Evolutionary conservation across 148 eudicot genomes (phyloP), one percentile per base, ranked within the genome.

Genomic region (Fallopia convolvulus): DNA sequence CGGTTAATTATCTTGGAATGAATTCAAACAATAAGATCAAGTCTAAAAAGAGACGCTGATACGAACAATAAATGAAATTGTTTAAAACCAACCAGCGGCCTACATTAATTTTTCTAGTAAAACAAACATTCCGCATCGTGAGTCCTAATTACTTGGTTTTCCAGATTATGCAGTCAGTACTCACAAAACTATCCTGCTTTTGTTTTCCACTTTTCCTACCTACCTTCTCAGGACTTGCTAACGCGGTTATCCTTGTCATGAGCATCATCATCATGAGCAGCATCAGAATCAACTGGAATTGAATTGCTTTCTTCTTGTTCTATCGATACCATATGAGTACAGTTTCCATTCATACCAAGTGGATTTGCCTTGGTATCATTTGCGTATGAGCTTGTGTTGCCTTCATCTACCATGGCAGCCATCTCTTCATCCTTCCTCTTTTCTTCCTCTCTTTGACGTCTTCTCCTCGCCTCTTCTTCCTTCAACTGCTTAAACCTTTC

Each of bases 401-500:
- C 76, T 61, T 73, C 83, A 40, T 56, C 85, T 26, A 80, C 81
- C 42, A 21, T 77, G 71, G 71, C 80, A 18, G 81, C 77, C 52
- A 79, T 84, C 77, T 77, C 87, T 63, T 82, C 86, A 60, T 81
- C 82, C 82, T 79, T 87, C 79, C 76, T 81, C 81, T 78, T 82
- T 77, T 82, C 90, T 83, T 83, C 97, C 85, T 90, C 91, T 36
- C 65, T 84, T 80, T 86, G 87, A 50, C 74, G 87, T 84, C 74
- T 89, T 78, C 84, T 85, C 81, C 84, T 90, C 70, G 88, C 94
- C 77, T 95, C 99, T 86, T 95, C 91, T 84, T 92, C 97, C 86
- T 95, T 95, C 77, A 95, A 61, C 80, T 83, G 89, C 81, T 83
- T 95, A 84, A 95, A 95, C 86, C 99, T 95, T 76, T 95, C 97